Conservation (phyloP, 2,329 filamentous ascomycete species). For the Exophiala mesophila region DNA sequence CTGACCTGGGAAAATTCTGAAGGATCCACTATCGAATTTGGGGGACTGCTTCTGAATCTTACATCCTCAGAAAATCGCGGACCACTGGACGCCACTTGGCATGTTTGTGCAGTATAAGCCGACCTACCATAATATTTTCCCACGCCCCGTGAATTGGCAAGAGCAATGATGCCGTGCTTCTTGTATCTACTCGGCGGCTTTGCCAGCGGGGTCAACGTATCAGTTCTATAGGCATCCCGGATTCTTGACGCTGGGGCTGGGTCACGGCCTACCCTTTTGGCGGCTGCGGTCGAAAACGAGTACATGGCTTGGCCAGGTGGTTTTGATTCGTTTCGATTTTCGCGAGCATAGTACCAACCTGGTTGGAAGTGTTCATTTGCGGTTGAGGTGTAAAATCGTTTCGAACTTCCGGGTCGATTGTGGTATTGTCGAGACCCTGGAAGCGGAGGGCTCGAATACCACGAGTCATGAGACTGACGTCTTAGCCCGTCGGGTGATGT, state of each 20-base stretch:
- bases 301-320: constrained; percentile 15
- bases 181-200: constrained; percentile 22
- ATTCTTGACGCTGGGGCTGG: constrained; percentile 26
- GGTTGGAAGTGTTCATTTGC: constrained; percentile 24
- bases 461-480: constrained; percentile 9
- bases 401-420: constrained; percentile 6
- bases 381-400: constrained; percentile 1
- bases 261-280: constrained; percentile 21
- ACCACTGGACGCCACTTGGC: constrained; percentile 4
- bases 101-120: constrained; percentile 7
- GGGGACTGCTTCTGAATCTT: constrained; percentile 26
- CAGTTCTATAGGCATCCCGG: constrained; percentile 27
- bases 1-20: constrained; percentile 5
- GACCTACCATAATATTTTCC: constrained; percentile 19
- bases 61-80: constrained; percentile 13
- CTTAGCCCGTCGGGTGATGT: constrained; percentile 7
- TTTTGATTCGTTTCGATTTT: constrained; percentile 2
- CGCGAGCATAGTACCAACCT: constrained; percentile 25
- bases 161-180: constrained; percentile 24
- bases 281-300: constrained; percentile 26
- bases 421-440: constrained; percentile 3
- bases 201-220: constrained; percentile 25
- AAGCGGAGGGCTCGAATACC: constrained; percentile 1
- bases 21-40: constrained; percentile 9
- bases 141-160: constrained; percentile 20